A percentile compares a stretch with the other conserved stretches of the same genome.
These are phyloP conservation scores for Penicillium rolfsii DNA, from an alignment of 2,329 filamentous ascomycete genomes.

Conservation along the genomic window DNA sequence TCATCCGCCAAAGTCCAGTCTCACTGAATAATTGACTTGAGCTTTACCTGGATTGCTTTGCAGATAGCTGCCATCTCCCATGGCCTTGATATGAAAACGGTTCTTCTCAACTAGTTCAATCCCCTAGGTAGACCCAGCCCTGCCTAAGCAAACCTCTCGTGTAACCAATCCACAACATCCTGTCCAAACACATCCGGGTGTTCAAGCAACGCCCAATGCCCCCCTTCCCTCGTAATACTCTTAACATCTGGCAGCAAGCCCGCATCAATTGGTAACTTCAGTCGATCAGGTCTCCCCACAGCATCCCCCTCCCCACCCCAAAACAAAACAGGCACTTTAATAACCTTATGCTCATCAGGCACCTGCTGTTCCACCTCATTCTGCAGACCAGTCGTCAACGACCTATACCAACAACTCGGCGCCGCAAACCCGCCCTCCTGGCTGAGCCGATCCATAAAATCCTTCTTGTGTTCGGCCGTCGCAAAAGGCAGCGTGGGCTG, in stretches of 20 bases:
- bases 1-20: constrained; percentile 56
- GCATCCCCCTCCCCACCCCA: constrained; percentile 2
- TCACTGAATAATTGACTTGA: background rate
- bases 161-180: background rate
- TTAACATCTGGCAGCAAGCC: background rate
- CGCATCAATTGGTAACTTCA: background rate
- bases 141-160: background rate
- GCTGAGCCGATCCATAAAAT: background rate
- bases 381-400: background rate
- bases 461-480: background rate
- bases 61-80: background rate
- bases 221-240: background rate
- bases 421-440: background rate
- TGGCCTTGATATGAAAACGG: background rate
- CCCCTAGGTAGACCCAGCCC: background rate
- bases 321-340: background rate
- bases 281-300: background rate
- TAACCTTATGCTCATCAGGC: background rate
- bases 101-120: background rate
- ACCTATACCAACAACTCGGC: background rate
- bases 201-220: constrained; percentile 1
- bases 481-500: background rate
- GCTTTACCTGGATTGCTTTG: background rate
- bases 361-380: background rate
- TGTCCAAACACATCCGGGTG: background rate